Evolutionary conservation across 2,329 filamentous ascomycete species (phyloP).

Genomic region (Hirsutella minnesotensis): DNA sequence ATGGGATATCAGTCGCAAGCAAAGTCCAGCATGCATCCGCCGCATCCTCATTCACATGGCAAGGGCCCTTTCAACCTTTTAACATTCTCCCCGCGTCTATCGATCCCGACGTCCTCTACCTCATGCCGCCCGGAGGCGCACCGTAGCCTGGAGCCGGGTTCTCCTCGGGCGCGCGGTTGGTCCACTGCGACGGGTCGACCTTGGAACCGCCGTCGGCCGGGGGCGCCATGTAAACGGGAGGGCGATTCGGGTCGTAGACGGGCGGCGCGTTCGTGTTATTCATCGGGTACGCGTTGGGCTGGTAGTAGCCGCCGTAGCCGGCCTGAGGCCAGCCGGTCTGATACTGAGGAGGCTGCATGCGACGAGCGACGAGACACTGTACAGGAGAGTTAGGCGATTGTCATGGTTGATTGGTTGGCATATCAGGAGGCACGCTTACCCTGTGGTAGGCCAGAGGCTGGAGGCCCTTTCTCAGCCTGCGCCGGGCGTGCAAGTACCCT

Average conservation of each 20-base stretch:
- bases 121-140: slow-evolving; percentile 22
- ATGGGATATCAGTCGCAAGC: too few species aligned
- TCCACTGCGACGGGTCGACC: slow-evolving; percentile 38
- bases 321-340: slow-evolving; percentile 13
- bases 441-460: slow-evolving; percentile 59
- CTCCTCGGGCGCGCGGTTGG: slow-evolving; percentile 12
- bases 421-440: slow-evolving; percentile 31
- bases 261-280: slow-evolving; percentile 41
- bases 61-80: too few species aligned
- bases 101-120: not conserved
- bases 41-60: not conserved
- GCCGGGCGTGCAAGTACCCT: slow-evolving; percentile 59
- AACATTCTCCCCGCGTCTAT: not conserved
- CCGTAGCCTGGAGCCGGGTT: slow-evolving; percentile 16
- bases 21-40: too few species aligned
- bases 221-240: slow-evolving; percentile 39
- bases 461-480: slow-evolving; percentile 52
- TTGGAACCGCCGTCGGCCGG: slow-evolving; percentile 38
- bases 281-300: slow-evolving; percentile 30
- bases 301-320: slow-evolving; percentile 10
- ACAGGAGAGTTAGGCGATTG: not conserved
- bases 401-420: too few species aligned
- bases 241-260: slow-evolving; percentile 46
- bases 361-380: slow-evolving; percentile 40
- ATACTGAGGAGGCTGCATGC: slow-evolving; percentile 9